A percentile compares a stretch with the other conserved stretches of the same genome.
phyloP scores from a whole-genome alignment of 2,329 filamentous ascomycete species.

The Metarhizium anisopliae region DNA sequence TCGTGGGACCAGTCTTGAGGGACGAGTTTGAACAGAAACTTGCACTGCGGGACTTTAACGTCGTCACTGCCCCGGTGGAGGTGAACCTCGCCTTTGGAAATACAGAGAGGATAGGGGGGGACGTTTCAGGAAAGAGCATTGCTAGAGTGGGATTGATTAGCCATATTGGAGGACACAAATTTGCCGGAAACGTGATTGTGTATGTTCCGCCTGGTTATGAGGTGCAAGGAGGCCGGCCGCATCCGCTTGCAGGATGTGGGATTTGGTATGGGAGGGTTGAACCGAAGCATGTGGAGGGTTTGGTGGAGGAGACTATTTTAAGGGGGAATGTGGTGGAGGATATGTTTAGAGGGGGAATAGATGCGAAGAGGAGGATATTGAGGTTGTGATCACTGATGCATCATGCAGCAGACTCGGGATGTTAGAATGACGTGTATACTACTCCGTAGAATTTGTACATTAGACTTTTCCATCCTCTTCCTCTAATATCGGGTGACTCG shows the following conservation, averaged over 20 bases:
- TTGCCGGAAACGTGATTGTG: constrained; percentile 75
- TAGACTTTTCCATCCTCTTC: background rate
- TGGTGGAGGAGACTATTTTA: constrained; percentile 62
- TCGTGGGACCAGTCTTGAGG: constrained; percentile 65
- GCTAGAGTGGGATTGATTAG: constrained; percentile 63
- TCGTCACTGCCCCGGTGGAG: constrained; percentile 38
- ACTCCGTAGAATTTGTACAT: background rate
- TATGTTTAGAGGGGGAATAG: constrained; percentile 63
- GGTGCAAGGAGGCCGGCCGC: constrained; percentile 29
- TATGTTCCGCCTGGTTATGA: constrained; percentile 57
- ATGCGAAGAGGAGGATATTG: constrained; percentile 42
- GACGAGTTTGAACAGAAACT: constrained; percentile 60
- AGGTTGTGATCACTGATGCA: constrained; percentile 23
- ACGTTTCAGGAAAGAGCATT: constrained; percentile 16
- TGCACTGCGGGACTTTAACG: constrained; percentile 34
- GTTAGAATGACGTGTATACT: background rate
- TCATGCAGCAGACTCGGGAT: background rate
- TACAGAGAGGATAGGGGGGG: constrained; percentile 12
- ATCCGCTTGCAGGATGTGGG: constrained; percentile 59
- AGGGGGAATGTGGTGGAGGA: constrained; percentile 60
- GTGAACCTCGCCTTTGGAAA: constrained; percentile 12
- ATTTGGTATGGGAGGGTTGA: constrained; percentile 79
- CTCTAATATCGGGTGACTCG: no score
- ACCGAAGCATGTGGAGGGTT: constrained; percentile 65
- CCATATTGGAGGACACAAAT: constrained; percentile 80